Base-by-base conservation (phyloP, 2,329 filamentous ascomycete species). In the Talaromyces pinophilus region DNA sequence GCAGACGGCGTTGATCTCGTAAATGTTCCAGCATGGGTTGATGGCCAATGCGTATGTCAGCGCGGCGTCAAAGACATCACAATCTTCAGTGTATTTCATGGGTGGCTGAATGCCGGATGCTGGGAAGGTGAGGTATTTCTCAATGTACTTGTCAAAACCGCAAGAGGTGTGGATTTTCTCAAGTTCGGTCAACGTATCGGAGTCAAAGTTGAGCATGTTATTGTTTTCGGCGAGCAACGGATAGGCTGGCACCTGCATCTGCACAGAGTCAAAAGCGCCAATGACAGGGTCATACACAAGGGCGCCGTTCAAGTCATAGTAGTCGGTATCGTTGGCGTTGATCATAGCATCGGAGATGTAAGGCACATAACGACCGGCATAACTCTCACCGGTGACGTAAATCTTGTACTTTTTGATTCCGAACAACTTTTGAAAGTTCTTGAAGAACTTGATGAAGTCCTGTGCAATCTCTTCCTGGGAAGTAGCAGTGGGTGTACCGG, bases 21-120 rank as follows among this genome's bases (percentile, higher is more conserved):
- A 95, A 11, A 91, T 81, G 75, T 92, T 87, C 78, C 90, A 96
- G 81, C 92, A 95, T 0, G 92, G 92, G 78, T 95, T 95, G 40
- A 86, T 77, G 1, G 80, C 73, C 4, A 81, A 68, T 7, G 84
- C 84, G 35, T 87, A 88, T 0, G 81, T 70, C 71, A 80, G 81
- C 35, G 91, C 84, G 25, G 84, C 79, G 66, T 83, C 76, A 71
- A 84, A 90, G 22, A 92, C 72, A 60, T 82, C 81, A 74, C 91
- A 93, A 0, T 78, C 72, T 0, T 78, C 78, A 75, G 67, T 84
- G 82, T 35, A 81, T 2, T 83, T 79, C 0, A 61, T 38, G 28
- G 44, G 28, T 1, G 92, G 92, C 78, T 88, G 76, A 17, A 71
- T 67, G 28, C 70, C 70, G 1, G 74, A 70, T 2, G 76, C 71